Percentiles rank a stretch among this genome's conserved stretches.
Conservation (phyloP, 768 basidiomycete genomes). For the Trametes elegans region DNA sequence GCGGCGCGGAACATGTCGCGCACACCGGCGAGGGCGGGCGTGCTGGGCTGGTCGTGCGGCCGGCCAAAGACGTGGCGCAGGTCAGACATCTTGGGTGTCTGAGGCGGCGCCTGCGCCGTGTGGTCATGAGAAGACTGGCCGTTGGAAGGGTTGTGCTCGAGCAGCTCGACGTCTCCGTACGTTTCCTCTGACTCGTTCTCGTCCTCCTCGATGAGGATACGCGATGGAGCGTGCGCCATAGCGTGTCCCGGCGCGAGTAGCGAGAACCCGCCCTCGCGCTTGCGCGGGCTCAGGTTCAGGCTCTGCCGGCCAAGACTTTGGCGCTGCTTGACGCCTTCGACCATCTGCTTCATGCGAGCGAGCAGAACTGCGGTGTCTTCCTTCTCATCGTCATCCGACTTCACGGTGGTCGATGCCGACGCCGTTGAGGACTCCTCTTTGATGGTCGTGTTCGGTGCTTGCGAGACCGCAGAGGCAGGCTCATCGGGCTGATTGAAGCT, state of each 20-base stretch:
- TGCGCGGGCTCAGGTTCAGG: slow-evolving; percentile 21
- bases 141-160: neutral
- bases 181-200: slow-evolving; percentile 21
- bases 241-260: slow-evolving; percentile 17
- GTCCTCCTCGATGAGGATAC: slow-evolving; percentile 18
- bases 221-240: slow-evolving; percentile 35
- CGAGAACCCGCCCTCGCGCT: slow-evolving; percentile 24
- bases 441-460: neutral
- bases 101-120: slow-evolving; percentile 2
- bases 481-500: neutral
- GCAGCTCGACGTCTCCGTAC: slow-evolving; percentile 8
- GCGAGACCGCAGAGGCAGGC: neutral
- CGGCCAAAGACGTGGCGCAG: slow-evolving; percentile 33
- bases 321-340: slow-evolving; percentile 36
- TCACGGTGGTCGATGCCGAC: neutral
- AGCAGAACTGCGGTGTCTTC: slow-evolving; percentile 36
- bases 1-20: slow-evolving; percentile 33
- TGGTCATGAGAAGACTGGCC: neutral
- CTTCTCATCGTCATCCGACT: slow-evolving; percentile 27
- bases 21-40: slow-evolving; percentile 30
- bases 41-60: slow-evolving; percentile 15
- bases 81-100: slow-evolving; percentile 31
- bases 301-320: slow-evolving; percentile 27
- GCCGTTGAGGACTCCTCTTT: neutral
- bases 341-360: slow-evolving; percentile 37